phyloP scores from a whole-genome alignment of 306 rosid species.

The Gillenia trifoliata region DNA sequence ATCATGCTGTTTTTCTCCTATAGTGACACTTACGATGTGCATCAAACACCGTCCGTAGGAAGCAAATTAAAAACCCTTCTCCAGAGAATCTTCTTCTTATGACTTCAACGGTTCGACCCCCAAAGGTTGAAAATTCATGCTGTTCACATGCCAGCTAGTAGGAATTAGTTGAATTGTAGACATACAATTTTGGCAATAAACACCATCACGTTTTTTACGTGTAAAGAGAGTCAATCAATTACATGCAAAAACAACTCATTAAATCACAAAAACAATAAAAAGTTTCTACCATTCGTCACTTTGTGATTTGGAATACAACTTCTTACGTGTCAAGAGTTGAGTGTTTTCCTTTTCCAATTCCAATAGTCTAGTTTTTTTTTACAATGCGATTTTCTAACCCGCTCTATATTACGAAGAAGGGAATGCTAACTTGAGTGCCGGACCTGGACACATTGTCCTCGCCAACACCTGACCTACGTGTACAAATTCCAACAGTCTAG shows the following conservation, averaged over 20 bases:
- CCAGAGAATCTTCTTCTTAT: background rate
- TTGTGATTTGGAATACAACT: too few relatives aligned
- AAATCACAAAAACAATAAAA: too few relatives aligned
- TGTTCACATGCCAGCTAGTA: background rate
- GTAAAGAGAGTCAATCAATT: background rate
- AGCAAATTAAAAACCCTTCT: background rate
- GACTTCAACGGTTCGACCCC: background rate
- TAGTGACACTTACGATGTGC: background rate
- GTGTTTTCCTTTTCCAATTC: too few relatives aligned
- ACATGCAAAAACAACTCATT: too few relatives aligned
- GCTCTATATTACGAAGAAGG: too few relatives aligned
- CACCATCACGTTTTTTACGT: background rate
- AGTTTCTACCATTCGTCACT: too few relatives aligned
- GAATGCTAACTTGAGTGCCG: too few relatives aligned
- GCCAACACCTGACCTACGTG: background rate
- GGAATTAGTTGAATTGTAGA: background rate
- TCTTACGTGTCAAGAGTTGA: too few relatives aligned
- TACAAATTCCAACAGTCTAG: background rate
- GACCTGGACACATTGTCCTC: background rate
- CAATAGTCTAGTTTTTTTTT: too few relatives aligned
- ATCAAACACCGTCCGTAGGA: constrained; percentile 2
- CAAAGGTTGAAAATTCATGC: background rate
- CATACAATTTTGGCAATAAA: background rate
- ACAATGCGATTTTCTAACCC: too few relatives aligned
- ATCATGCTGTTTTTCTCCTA: background rate